A percentile compares a stretch with the other conserved stretches of the same genome.
These are phyloP conservation scores for Colletotrichum navitas DNA, from an alignment of 2,329 filamentous ascomycete genomes.

Conservation along the genomic window DNA sequence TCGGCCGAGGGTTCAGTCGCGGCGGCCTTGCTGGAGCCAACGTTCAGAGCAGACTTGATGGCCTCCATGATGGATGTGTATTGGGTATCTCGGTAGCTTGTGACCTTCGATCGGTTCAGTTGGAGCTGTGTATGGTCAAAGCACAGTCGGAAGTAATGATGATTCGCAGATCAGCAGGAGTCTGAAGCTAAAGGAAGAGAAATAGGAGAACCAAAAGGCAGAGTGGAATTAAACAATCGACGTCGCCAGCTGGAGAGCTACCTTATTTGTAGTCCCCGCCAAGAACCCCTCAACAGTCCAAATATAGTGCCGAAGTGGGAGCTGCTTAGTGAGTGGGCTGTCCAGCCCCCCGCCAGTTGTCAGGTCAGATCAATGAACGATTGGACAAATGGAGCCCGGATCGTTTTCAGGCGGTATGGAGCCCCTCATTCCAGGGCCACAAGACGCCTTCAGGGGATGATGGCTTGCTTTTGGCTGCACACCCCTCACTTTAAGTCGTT, in stretches of 20 bases:
- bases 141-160: background rate
- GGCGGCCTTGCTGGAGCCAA: slow-evolving; percentile 52
- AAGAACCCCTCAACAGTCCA: slow-evolving; percentile 38
- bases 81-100: slow-evolving; percentile 4
- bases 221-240: slow-evolving; percentile 26
- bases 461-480: slow-evolving; percentile 37
- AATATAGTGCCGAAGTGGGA: slow-evolving; percentile 38
- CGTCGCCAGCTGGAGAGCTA: slow-evolving; percentile 25
- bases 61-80: slow-evolving; percentile 54
- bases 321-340: slow-evolving; percentile 30
- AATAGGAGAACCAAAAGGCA: slow-evolving; percentile 28
- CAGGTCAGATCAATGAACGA: slow-evolving; percentile 29
- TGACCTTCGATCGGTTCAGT: slow-evolving; percentile 11
- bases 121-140: background rate
- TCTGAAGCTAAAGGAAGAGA: slow-evolving; percentile 3
- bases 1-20: slow-evolving; percentile 70
- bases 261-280: slow-evolving; percentile 42
- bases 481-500: slow-evolving; percentile 36
- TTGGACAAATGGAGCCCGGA: slow-evolving; percentile 19
- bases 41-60: slow-evolving; percentile 58
- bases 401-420: slow-evolving; percentile 33
- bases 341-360: slow-evolving; percentile 36
- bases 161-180: background rate
- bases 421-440: slow-evolving; percentile 35
- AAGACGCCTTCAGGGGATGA: slow-evolving; percentile 35